Base-by-base conservation (phyloP, 805 yeast genomes). In the Yamadazyma paraphyllophila region DNA sequence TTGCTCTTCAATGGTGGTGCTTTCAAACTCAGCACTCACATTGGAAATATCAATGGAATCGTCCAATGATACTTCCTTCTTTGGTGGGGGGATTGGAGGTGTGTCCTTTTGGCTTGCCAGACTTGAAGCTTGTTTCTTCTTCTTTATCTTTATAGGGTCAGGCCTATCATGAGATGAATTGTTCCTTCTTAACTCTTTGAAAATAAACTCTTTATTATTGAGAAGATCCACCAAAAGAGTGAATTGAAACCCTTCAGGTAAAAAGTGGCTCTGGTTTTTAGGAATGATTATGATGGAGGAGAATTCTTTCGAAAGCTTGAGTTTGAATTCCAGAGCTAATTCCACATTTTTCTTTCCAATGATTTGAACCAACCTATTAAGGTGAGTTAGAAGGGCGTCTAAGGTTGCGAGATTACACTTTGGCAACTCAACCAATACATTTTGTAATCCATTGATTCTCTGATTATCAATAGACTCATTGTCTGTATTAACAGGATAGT, bases 331-430 rank as follows among this genome's bases (percentile, higher is more conserved):
- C 0, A 71, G 39, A 6, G 71, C 64, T 48, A 65, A 52, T 10
- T 53, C 68, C 43, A 50, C 59, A 54, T 56, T 66, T 60, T 59
- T 77, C 52, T 60, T 71, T 59, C 75, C 78, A 64, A 60, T 73
- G 57, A 59, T 69, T 44, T 61, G 65, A 25, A 83, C 76, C 46
- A 88, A 65, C 39, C 95, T 72, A 43, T 76, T 74, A 60, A 88
- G 77, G 62, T 88, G 96, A 1, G 89, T 81, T 32, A 83, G 76
- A n/a, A 88, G 63, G 1, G 91, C 90, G 60, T 85, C 91, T 44
- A 88, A 72, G 0, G 95, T 85, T 1, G 95, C 92, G 36, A 88
- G 69, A 56, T 84, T 85, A 37, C 85, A 74, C 42, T 83, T 79
- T 15, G 89, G 82, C 44, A 88, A 71, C 46, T 85, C 85, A 3